These are phyloP conservation scores for Paramecium octaurelia DNA, from an alignment of 73 alveolate genomes.

Conservation along the genomic window DNA sequence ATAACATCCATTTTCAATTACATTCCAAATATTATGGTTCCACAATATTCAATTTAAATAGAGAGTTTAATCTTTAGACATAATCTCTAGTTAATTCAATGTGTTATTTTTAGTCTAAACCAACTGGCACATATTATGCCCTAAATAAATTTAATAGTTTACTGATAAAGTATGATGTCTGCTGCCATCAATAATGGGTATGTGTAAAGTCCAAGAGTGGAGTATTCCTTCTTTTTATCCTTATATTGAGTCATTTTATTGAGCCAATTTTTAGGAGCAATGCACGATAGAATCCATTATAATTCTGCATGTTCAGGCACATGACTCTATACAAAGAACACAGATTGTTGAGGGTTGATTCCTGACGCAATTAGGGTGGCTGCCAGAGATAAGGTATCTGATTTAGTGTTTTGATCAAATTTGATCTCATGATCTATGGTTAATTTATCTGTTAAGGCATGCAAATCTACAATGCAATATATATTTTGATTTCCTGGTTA, in stretches of 20 bases:
- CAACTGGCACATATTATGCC: slow-evolving; percentile 88
- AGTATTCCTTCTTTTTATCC: slow-evolving; percentile 72
- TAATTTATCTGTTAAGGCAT: slow-evolving; percentile 74
- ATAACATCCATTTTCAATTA: background rate
- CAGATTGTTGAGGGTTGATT: slow-evolving; percentile 67
- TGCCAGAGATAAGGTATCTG: slow-evolving; percentile 70
- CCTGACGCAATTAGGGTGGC: slow-evolving; percentile 77
- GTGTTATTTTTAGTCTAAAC: slow-evolving; percentile 87
- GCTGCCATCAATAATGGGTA: slow-evolving; percentile 94
- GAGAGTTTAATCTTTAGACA: slow-evolving; percentile 72
- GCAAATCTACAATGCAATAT: slow-evolving; percentile 85
- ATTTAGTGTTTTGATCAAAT: slow-evolving; percentile 61
- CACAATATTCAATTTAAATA: slow-evolving; percentile 55
- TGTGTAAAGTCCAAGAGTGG: slow-evolving; percentile 74
- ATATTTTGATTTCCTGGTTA: slow-evolving; percentile 59
- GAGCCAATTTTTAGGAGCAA: slow-evolving; percentile 89
- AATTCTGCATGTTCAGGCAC: slow-evolving; percentile 82
- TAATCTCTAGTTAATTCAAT: slow-evolving; percentile 81
- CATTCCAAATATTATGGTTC: slow-evolving; percentile 67
- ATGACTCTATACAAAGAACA: slow-evolving; percentile 77
- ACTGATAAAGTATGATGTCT: slow-evolving; percentile 78
- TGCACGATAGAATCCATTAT: slow-evolving; percentile 79
- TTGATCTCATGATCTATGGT: slow-evolving; percentile 22
- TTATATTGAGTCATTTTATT: slow-evolving; percentile 87
- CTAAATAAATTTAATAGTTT: background rate